Base-by-base conservation (phyloP, 257 asterid genomes). In the Capsicum baccatum region DNA sequence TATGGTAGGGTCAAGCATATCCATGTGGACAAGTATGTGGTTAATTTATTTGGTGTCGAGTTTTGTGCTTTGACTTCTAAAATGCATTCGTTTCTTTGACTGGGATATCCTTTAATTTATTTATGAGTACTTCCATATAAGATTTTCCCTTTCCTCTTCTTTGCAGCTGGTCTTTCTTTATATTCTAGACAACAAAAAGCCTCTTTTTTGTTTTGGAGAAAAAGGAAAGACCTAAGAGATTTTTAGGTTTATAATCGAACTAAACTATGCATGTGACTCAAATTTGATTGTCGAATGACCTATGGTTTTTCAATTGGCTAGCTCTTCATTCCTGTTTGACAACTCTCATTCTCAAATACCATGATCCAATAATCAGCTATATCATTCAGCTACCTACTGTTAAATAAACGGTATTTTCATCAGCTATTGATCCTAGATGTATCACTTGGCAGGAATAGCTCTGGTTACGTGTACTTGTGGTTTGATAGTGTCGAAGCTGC, bases 391-490 rank as follows among this genome's bases (percentile, higher is more conserved):
- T 35, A 37, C 71, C 19, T 26, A 35, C 7, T 10, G 1, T 26
- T 63, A 63, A 63, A 35, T 35, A 33, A 33, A 13, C 4, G 37
- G 6, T 66, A 26, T 3, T 66, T 66, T 66, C 6, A 7, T 26
- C 73, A 35, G 48, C 47, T 66, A 37, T 33, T 66, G 73, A 66
- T 33, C 42, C 73, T 66, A 11, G 10, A 35, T 5, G 10, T 76
- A 19, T 83, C 59, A 21, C 69, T 19, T 81, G 83, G 37, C 94
- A 94, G 99, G 95, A 92, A 96, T 68, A 96, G 94, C 73, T 89
- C 96, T 42, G 99, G 99, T 42, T 94, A 94, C 84, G 98, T 94
- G 14, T 96, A 94, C 89, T 80, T 96, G 91, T 91, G 97, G 88
- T 94, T 96, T 67, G 97, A 96, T 52, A 93, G 90, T 82, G 90